Percentiles rank a stretch among this genome's conserved stretches.
These are phyloP conservation scores for Trichoderma asperelloides DNA, from an alignment of 495 filamentous ascomycete species.

Conservation along the genomic window DNA sequence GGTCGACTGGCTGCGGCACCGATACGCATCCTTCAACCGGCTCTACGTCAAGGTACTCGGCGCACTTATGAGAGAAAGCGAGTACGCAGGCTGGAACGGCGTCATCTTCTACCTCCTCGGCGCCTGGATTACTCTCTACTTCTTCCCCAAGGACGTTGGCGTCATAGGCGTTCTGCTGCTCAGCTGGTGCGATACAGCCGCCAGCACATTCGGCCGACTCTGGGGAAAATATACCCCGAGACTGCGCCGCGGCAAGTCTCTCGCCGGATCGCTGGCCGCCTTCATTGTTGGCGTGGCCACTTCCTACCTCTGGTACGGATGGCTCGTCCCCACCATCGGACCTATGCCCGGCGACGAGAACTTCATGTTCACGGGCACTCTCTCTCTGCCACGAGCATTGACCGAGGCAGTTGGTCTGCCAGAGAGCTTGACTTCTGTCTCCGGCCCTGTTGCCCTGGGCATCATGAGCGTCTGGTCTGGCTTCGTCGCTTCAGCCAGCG, in stretches of 20 bases:
- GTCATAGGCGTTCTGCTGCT: slow-evolving; percentile 81
- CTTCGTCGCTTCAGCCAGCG: slow-evolving; percentile 74
- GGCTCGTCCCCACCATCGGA: slow-evolving; percentile 60
- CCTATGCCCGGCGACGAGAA: slow-evolving; percentile 57
- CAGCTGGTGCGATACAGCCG: slow-evolving; percentile 96
- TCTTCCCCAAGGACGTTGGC: slow-evolving; percentile 91
- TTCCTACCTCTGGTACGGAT: slow-evolving; percentile 81
- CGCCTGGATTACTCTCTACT: slow-evolving; percentile 72
- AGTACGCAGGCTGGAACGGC: slow-evolving; percentile 87
- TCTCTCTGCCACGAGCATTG: slow-evolving; percentile 52
- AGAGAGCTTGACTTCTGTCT: slow-evolving; percentile 38
- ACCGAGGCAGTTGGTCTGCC: slow-evolving; percentile 42
- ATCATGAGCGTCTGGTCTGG: slow-evolving; percentile 83
- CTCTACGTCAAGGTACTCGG: slow-evolving; percentile 79
- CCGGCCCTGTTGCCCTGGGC: slow-evolving; percentile 68
- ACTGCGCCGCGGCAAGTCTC: slow-evolving; percentile 77
- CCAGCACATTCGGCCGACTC: slow-evolving; percentile 80
- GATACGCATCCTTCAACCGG: slow-evolving; percentile 68
- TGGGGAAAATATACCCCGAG: slow-evolving; percentile 82
- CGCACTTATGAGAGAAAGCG: slow-evolving; percentile 91
- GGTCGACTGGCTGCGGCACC: slow-evolving; percentile 76
- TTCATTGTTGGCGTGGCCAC: slow-evolving; percentile 71
- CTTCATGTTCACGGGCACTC: slow-evolving; percentile 73
- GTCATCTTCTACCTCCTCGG: slow-evolving; percentile 95
- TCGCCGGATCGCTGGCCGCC: slow-evolving; percentile 81